Evolutionary conservation across 352 stramenopile genomes (phyloP), one percentile per base, ranked within the genome.

Genomic region (Pythium insidiosum): DNA sequence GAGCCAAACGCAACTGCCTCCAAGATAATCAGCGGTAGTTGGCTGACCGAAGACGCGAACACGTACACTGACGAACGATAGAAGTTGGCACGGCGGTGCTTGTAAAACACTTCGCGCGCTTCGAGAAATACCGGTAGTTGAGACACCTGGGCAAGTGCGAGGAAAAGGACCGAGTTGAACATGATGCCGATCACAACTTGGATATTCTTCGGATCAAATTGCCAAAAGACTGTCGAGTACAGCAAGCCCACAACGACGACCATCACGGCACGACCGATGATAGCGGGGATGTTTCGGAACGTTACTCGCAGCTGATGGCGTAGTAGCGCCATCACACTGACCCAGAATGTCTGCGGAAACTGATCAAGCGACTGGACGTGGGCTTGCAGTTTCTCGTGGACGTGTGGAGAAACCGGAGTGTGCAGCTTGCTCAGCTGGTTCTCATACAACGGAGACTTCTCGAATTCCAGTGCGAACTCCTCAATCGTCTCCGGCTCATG

Each of bases 321-420:
- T n/a, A n/a, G n/a, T n/a, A n/a, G n/a, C n/a, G 43, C 43, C 12
- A 2, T 16, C 5, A 41, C 36, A 25, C 33, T 63, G 10, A 24
- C 34, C 30, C 39, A 51, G 39, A 57, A 58, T 10, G 37, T 25
- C 34, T 51, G 38, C 19, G 43, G 30, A 20, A 60, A 64, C n/a
- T n/a, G n/a, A n/a, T n/a, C n/a, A n/a, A n/a, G n/a, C n/a, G n/a
- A n/a, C n/a, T n/a, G n/a, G n/a, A 61, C 39, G 23, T 56, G 41
- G 3, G 26, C 20, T 0, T 38, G 80, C 15, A 75, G 50, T 50
- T 82, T 73, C 9, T 94, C 33, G 12, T 97, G 29, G 20, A 95
- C 68, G 1, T 92, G 40, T 34, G 95, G 66, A 53, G 96, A 85
- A 56, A 96, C 92, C 6, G 94, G 56, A 12, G 66, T 65, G 28